Evolutionary conservation across 768 basidiomycete species (phyloP).

Genomic region (Russula foetens): DNA sequence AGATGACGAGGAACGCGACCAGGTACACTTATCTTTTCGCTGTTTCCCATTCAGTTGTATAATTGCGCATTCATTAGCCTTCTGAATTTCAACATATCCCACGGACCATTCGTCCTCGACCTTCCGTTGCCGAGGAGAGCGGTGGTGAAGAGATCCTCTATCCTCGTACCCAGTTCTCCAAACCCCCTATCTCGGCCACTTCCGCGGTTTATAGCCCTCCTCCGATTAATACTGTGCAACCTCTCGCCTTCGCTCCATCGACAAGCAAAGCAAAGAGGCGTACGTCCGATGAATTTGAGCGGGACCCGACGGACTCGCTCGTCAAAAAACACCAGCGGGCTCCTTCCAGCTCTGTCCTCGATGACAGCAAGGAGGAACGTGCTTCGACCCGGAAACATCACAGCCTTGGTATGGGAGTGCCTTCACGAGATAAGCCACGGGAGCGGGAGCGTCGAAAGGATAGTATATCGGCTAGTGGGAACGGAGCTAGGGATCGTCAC

Average conservation of each 20-base stretch:
- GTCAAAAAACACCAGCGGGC: slow-evolving; percentile 15
- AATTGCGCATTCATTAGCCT: slow-evolving; percentile 28
- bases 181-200: background rate
- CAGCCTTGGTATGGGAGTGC: slow-evolving; percentile 19
- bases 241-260: slow-evolving; percentile 17
- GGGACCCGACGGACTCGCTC: slow-evolving; percentile 23
- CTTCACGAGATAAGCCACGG: slow-evolving; percentile 42
- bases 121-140: slow-evolving; percentile 74
- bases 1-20: slow-evolving; percentile 51
- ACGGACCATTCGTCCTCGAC: slow-evolving; percentile 47
- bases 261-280: slow-evolving; percentile 24
- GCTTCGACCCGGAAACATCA: slow-evolving; percentile 15
- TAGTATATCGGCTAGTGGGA: slow-evolving; percentile 25
- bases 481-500: slow-evolving; percentile 31
- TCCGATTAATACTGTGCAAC: background rate
- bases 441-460: slow-evolving; percentile 35
- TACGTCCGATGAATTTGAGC: slow-evolving; percentile 29
- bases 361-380: slow-evolving; percentile 32
- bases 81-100: slow-evolving; percentile 37
- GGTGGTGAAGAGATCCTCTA: slow-evolving; percentile 89
- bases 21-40: slow-evolving; percentile 37
- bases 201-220: background rate
- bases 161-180: slow-evolving; percentile 42
- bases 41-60: background rate
- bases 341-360: slow-evolving; percentile 27